phyloP scores from a whole-genome alignment of 495 filamentous ascomycete genomes.

The Pyrenula massariospora region DNA sequence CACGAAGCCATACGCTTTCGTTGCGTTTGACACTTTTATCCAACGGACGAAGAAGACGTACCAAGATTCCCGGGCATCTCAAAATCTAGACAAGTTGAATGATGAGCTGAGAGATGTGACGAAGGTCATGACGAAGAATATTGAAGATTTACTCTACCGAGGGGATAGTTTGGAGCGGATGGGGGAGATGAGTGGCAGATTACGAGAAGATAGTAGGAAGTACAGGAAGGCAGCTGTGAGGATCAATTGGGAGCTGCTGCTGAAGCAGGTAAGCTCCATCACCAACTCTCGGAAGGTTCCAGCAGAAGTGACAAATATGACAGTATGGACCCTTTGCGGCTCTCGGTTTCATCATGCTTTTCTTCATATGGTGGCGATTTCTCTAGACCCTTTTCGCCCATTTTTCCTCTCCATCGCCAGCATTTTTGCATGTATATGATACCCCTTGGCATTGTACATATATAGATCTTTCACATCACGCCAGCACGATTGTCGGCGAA shows the following conservation, averaged over 20 bases:
- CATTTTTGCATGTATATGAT: neutral
- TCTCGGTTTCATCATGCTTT: conserved; percentile 63
- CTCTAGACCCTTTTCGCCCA: conserved; percentile 38
- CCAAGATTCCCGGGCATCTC: conserved; percentile 77
- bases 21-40: conserved; percentile 98
- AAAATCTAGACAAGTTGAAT: conserved; percentile 81
- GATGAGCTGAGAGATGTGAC: conserved; percentile 96
- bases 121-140: conserved; percentile 99
- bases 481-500: no score
- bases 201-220: conserved; percentile 88
- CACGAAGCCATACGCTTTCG: conserved; percentile 87
- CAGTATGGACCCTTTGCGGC: conserved; percentile 81
- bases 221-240: conserved; percentile 85
- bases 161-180: conserved; percentile 93
- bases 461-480: no score
- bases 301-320: conserved; percentile 10
- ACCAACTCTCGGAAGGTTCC: neutral
- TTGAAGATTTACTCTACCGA: conserved; percentile 92
- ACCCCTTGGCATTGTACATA: neutral
- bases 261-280: conserved; percentile 64
- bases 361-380: conserved; percentile 89
- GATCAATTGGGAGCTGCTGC: conserved; percentile 95
- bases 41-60: conserved; percentile 86
- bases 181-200: conserved; percentile 79
- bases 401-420: neutral